A percentile compares a stretch with the other conserved stretches of the same genome.
Evolutionary conservation across 2,329 filamentous ascomycete species (phyloP).

Genomic region (Penicillium decumbens): DNA sequence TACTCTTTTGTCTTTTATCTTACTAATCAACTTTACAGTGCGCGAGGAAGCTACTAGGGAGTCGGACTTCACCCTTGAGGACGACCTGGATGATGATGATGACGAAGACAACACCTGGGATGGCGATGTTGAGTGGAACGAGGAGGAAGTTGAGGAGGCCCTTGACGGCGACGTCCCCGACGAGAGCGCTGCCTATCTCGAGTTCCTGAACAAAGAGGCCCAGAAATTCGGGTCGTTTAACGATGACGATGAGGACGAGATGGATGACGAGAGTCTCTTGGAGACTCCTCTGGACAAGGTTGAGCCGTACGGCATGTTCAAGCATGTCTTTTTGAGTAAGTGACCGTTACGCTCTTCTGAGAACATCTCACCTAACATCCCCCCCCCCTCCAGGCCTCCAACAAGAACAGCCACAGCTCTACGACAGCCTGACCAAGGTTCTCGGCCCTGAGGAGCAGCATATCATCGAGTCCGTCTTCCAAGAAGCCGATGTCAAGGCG

Average conservation of each 20-base stretch:
- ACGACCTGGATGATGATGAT: constrained; percentile 64
- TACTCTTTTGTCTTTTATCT: constrained; percentile 10
- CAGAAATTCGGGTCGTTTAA: constrained; percentile 73
- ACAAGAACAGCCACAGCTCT: constrained; percentile 85
- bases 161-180: constrained; percentile 68
- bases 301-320: constrained; percentile 89
- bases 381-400: constrained; percentile 62
- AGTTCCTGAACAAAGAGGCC: constrained; percentile 92
- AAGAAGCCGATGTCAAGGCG: constrained; percentile 60
- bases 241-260: constrained; percentile 75
- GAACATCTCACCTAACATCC: constrained; percentile 27
- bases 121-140: constrained; percentile 65
- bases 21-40: constrained; percentile 48
- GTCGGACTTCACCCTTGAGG: constrained; percentile 73
- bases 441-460: constrained; percentile 75
- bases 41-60: constrained; percentile 88
- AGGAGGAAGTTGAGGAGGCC: constrained; percentile 59
- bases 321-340: constrained; percentile 75
- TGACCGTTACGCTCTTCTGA: constrained; percentile 21
- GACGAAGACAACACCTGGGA: constrained; percentile 82
- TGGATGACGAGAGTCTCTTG: constrained; percentile 86
- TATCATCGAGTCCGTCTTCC: constrained; percentile 72
- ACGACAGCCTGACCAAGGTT: constrained; percentile 71
- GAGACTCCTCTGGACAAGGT: constrained; percentile 94
- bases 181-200: constrained; percentile 88